Conservation (phyloP, 2,329 filamentous ascomycete species). For the Stemphylium beticola region DNA sequence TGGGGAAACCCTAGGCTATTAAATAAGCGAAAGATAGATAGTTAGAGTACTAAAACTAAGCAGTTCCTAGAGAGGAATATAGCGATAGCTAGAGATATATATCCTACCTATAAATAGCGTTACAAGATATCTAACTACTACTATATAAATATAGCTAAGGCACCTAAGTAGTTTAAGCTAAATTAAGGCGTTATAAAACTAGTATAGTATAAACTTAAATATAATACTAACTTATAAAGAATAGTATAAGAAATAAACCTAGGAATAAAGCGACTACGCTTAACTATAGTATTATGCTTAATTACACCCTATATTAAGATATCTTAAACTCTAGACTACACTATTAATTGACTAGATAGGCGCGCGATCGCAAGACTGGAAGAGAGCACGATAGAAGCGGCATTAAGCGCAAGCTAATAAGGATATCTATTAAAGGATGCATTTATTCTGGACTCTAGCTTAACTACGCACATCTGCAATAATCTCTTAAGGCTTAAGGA, state of each 20-base stretch:
- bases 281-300: not conserved
- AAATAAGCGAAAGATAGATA: slow-evolving; percentile 4
- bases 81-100: not conserved
- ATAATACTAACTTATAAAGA: slow-evolving; percentile 2
- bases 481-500: too few relatives aligned
- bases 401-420: too few relatives aligned
- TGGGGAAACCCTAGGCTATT: slow-evolving; percentile 1
- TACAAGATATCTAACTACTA: slow-evolving; percentile 1
- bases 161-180: slow-evolving; percentile 1
- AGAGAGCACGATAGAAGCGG: too few relatives aligned
- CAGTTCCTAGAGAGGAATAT: not conserved
- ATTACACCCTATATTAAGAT: not conserved
- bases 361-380: too few relatives aligned
- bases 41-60: slow-evolving; percentile 5
- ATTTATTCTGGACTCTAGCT: too few relatives aligned
- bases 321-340: not conserved
- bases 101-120: slow-evolving; percentile 1
- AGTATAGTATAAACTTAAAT: slow-evolving; percentile 6
- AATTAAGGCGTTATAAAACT: not conserved
- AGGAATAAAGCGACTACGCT: not conserved
- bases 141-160: not conserved
- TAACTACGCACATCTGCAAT: too few relatives aligned
- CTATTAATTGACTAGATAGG: too few relatives aligned
- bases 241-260: not conserved
- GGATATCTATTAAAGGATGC: too few relatives aligned